Conservation (phyloP, 805 yeast species). For the Candida saitoana region DNA sequence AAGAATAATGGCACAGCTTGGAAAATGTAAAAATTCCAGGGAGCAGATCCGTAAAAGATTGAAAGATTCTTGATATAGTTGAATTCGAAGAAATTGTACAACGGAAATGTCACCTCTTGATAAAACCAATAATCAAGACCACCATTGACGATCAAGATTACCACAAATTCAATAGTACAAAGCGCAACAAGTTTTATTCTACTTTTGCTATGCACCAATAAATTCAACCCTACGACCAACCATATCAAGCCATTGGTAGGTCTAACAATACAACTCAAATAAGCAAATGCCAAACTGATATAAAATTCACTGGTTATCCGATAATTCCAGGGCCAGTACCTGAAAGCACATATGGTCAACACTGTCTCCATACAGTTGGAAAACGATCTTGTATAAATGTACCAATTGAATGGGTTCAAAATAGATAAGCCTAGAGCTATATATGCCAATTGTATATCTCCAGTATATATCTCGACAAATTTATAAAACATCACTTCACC, state of each 20-base stretch:
- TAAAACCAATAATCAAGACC: slow-evolving; percentile 61
- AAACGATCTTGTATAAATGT: slow-evolving; percentile 74
- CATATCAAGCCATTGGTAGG: slow-evolving; percentile 84
- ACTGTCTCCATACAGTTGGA: slow-evolving; percentile 78
- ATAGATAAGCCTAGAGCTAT: slow-evolving; percentile 49
- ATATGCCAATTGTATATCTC: slow-evolving; percentile 32
- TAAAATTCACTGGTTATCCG: slow-evolving; percentile 12
- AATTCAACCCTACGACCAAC: slow-evolving; percentile 52
- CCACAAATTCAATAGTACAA: slow-evolving; percentile 16
- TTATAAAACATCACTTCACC: slow-evolving; percentile 62
- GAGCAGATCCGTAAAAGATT: slow-evolving; percentile 77
- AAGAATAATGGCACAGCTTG: slow-evolving; percentile 81
- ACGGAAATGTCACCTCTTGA: slow-evolving; percentile 53
- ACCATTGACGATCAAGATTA: slow-evolving; percentile 34
- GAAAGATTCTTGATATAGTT: slow-evolving; percentile 72
- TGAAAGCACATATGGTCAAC: slow-evolving; percentile 61
- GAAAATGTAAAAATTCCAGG: slow-evolving; percentile 76
- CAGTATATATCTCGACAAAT: slow-evolving; percentile 40
- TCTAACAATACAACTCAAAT: slow-evolving; percentile 64
- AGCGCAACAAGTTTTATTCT: slow-evolving; percentile 17
- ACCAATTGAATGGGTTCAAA: slow-evolving; percentile 77
- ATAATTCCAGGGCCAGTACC: slow-evolving; percentile 65
- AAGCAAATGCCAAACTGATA: slow-evolving; percentile 15
- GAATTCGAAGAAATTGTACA: slow-evolving; percentile 68
- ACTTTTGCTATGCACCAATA: slow-evolving; percentile 9